Conservation (phyloP, 2,329 filamentous ascomycete genomes). For the Fusarium sp. region DNA sequence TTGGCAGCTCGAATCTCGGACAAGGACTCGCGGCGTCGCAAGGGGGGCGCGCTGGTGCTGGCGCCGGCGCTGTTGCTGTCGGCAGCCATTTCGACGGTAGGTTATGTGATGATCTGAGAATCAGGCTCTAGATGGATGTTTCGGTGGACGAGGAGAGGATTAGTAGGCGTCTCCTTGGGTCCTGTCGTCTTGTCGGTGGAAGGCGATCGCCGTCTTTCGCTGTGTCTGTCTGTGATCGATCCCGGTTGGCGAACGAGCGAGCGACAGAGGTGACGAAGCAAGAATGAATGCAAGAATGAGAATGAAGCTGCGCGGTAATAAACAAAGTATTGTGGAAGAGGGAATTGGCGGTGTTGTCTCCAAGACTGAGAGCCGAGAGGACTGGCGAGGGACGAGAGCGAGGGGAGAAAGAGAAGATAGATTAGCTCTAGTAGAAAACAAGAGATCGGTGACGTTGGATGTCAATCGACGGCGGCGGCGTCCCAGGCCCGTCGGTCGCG, state of each 20-base stretch:
- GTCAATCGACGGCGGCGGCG: conserved; percentile 45
- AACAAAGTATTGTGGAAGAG: conserved; percentile 9
- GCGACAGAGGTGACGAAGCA: background rate
- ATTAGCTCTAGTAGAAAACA: conserved; percentile 1
- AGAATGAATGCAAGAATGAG: conserved; percentile 8
- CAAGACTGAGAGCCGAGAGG: background rate
- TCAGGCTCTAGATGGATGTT: conserved; percentile 8
- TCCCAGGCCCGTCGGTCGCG: conserved; percentile 24
- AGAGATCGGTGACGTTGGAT: conserved; percentile 41
- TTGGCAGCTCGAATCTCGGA: conserved; percentile 67
- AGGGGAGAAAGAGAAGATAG: conserved; percentile 3
- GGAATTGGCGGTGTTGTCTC: conserved; percentile 13
- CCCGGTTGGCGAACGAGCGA: conserved; percentile 25
- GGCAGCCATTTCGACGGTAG: conserved; percentile 25
- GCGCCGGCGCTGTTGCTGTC: conserved; percentile 15
- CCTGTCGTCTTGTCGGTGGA: conserved; percentile 28
- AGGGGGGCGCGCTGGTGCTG: conserved; percentile 39
- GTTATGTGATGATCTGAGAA: conserved; percentile 8
- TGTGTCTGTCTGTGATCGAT: conserved; percentile 40
- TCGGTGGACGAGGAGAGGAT: conserved; percentile 19
- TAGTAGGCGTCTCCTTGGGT: conserved; percentile 29
- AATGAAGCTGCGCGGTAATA: conserved; percentile 13
- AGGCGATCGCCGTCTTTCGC: conserved; percentile 29
- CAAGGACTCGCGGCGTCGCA: conserved; percentile 64
- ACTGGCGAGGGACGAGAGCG: background rate